These are phyloP conservation scores for Echeveria elegans DNA, from an alignment of 164 flowering plant genomes.

Conservation along the genomic window DNA sequence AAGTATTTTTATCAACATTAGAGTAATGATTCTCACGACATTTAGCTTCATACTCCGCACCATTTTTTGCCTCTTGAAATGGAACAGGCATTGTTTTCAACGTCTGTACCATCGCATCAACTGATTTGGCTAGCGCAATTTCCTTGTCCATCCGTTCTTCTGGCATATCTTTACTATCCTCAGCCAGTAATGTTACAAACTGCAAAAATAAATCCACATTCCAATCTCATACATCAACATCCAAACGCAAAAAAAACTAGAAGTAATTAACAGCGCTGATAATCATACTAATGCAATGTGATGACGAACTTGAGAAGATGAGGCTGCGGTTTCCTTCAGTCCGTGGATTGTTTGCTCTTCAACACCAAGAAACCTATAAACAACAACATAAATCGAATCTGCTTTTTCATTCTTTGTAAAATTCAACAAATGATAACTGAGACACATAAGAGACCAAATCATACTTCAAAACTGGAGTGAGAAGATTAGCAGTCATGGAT, in stretches of 20 bases:
- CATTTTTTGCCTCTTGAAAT: slow-evolving; percentile 37
- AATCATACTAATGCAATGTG: slow-evolving; percentile 11
- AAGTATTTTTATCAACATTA: background rate
- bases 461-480: slow-evolving; percentile 72
- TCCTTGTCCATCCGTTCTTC: slow-evolving; percentile 41
- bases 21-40: slow-evolving; percentile 40
- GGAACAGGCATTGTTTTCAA: slow-evolving; percentile 33
- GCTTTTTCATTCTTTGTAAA: too few species aligned
- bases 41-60: slow-evolving; percentile 43
- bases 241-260: background rate
- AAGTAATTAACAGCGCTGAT: background rate
- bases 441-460: background rate
- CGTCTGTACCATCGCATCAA: slow-evolving; percentile 54
- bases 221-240: background rate
- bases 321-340: slow-evolving; percentile 12
- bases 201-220: slow-evolving; percentile 14
- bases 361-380: background rate
- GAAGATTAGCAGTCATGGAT: slow-evolving; percentile 57
- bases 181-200: slow-evolving; percentile 24
- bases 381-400: background rate
- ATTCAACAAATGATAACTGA: too few species aligned
- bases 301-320: background rate
- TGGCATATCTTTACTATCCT: slow-evolving; percentile 49
- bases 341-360: background rate
- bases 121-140: slow-evolving; percentile 57